A percentile compares a stretch with the other conserved stretches of the same genome.
Conservation (phyloP, 495 filamentous ascomycete species). For the Hyaloscypha variabilis region DNA sequence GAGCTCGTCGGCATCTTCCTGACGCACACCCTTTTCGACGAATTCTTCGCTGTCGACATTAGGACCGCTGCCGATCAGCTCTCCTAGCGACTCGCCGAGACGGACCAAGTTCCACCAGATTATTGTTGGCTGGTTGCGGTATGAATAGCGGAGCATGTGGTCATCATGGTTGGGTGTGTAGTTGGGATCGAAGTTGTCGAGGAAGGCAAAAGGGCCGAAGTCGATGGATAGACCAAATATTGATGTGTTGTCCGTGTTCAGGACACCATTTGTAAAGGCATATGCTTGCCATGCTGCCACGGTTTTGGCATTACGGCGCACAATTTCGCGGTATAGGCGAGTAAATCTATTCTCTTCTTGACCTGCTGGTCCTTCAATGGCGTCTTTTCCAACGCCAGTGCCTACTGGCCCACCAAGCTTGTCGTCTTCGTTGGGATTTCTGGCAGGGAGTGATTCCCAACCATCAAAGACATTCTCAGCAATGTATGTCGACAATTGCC, state of each 20-base stretch:
- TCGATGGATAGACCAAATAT: slow-evolving; percentile 87
- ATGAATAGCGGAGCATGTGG: slow-evolving; percentile 80
- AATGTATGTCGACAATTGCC: slow-evolving; percentile 76
- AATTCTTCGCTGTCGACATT: slow-evolving; percentile 71
- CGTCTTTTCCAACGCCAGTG: slow-evolving; percentile 54
- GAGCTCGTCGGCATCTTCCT: slow-evolving; percentile 66
- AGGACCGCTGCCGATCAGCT: slow-evolving; percentile 75
- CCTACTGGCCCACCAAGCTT: slow-evolving; percentile 39
- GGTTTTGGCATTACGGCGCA: slow-evolving; percentile 81
- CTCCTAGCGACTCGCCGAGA: slow-evolving; percentile 86
- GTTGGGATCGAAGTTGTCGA: slow-evolving; percentile 90
- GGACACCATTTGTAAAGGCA: slow-evolving; percentile 96
- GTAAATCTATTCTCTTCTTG: slow-evolving; percentile 82
- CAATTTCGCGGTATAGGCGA: slow-evolving; percentile 85
- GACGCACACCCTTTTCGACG: slow-evolving; percentile 66
- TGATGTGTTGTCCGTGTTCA: slow-evolving; percentile 96
- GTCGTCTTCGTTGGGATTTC: slow-evolving; percentile 47
- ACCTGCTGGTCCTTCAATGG: slow-evolving; percentile 63
- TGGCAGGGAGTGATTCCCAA: slow-evolving; percentile 76
- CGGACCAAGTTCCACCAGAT: slow-evolving; percentile 99
- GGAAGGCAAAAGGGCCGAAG: slow-evolving; percentile 87
- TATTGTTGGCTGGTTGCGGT: slow-evolving; percentile 91
- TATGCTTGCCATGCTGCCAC: slow-evolving; percentile 97
- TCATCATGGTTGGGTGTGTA: slow-evolving; percentile 99
- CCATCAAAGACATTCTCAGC: slow-evolving; percentile 85